Conservation (phyloP, 441 rosid genomes). For the Gossypium trilobum region DNA sequence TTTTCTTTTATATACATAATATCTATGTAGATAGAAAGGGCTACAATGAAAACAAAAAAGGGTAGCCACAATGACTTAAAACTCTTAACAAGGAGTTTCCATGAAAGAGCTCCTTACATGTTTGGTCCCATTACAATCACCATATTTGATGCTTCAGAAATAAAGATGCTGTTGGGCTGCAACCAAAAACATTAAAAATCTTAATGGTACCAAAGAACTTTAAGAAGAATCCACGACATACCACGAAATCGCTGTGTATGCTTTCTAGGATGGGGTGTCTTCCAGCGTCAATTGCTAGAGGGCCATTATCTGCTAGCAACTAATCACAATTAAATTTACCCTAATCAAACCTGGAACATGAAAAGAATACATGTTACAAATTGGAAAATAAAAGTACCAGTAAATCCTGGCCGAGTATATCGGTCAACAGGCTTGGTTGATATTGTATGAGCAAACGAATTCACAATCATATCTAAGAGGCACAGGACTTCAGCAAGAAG, state of each 20-base stretch:
- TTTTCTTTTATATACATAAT: not conserved
- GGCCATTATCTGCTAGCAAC: slow-evolving; percentile 59
- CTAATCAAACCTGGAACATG: slow-evolving; percentile 8
- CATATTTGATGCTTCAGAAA: slow-evolving; percentile 93
- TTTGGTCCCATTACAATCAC: slow-evolving; percentile 88
- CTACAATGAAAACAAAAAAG: not conserved
- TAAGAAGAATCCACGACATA: slow-evolving; percentile 20
- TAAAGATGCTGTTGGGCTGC: slow-evolving; percentile 87
- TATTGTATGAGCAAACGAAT: slow-evolving; percentile 85
- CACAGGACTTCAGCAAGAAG: slow-evolving; percentile 87
- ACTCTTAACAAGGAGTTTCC: slow-evolving; percentile 9
- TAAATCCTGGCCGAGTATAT: slow-evolving; percentile 74
- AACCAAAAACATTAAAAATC: slow-evolving; percentile 20
- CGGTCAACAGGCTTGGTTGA: slow-evolving; percentile 83
- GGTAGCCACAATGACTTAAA: not conserved
- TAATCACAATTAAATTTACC: slow-evolving; percentile 17
- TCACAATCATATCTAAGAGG: slow-evolving; percentile 92
- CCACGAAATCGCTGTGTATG: slow-evolving; percentile 80
- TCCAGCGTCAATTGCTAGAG: slow-evolving; percentile 91
- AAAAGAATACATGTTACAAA: slow-evolving; percentile 14
- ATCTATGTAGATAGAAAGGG: not conserved
- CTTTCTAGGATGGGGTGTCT: slow-evolving; percentile 91
- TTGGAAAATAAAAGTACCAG: slow-evolving; percentile 40
- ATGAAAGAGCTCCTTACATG: slow-evolving; percentile 51
- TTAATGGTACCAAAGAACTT: slow-evolving; percentile 1